phyloP scores from a whole-genome alignment of 768 basidiomycete genomes.

The Tylopilus intermedius region DNA sequence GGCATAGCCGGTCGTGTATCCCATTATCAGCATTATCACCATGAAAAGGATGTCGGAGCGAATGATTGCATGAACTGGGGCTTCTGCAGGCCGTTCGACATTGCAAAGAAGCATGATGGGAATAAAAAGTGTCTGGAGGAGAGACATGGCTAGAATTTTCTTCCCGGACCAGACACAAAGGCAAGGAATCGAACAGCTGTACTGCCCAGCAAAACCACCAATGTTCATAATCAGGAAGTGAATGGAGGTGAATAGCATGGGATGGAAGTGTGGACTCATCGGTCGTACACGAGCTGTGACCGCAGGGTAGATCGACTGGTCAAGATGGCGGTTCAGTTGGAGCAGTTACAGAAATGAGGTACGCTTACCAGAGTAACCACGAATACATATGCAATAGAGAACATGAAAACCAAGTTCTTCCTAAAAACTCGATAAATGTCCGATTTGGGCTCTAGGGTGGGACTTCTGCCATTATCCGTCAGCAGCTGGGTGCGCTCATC shows the following conservation, averaged over 20 bases:
- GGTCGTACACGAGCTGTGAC: neutral
- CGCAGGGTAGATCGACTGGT: neutral
- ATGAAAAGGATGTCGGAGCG: conserved; percentile 74
- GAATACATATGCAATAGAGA: neutral
- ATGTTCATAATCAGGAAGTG: conserved; percentile 73
- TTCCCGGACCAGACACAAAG: no score
- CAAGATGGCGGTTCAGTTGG: neutral
- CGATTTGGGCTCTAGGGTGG: neutral
- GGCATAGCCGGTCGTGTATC: conserved; percentile 73
- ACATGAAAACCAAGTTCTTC: conserved; percentile 1
- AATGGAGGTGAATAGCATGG: conserved; percentile 32
- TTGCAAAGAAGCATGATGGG: conserved; percentile 37
- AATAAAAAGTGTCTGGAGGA: neutral
- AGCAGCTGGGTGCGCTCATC: neutral
- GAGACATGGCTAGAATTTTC: neutral
- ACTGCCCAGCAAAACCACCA: conserved; percentile 67
- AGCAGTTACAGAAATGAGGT: neutral
- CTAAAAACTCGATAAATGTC: neutral
- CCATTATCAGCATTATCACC: conserved; percentile 63
- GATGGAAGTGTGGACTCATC: neutral
- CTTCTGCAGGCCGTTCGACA: conserved; percentile 45
- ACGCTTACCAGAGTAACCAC: neutral
- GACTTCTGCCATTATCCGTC: neutral
- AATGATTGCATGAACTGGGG: conserved; percentile 41
- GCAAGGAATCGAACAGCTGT: conserved; percentile 11